Conservation (phyloP, 1,284 basidiomycete genomes). For the Ustanciosporium gigantosporum region DNA sequence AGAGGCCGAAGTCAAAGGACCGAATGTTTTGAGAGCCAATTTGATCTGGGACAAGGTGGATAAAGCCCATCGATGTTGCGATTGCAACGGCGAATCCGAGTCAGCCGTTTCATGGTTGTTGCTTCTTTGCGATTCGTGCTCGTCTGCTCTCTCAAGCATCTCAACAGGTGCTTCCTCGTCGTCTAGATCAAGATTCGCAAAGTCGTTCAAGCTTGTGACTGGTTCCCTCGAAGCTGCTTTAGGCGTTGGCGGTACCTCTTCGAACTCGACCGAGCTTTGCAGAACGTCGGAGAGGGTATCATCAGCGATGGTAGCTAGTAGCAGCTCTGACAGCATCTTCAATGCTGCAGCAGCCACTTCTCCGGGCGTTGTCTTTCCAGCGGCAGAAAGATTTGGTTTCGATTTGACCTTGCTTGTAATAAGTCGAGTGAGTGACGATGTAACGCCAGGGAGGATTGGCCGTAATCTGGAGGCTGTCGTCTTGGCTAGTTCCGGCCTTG, state of each 20-base stretch:
- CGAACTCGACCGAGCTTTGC: too few species aligned
- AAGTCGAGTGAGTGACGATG: slow-evolving; percentile 25
- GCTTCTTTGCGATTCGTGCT: too few species aligned
- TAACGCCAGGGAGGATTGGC: slow-evolving; percentile 22
- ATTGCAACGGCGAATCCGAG: background rate
- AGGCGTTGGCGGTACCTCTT: too few species aligned
- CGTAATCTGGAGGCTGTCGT: slow-evolving; percentile 8
- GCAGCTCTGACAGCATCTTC: slow-evolving; percentile 8
- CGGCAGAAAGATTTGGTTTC: slow-evolving; percentile 2
- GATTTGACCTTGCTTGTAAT: slow-evolving; percentile 14
- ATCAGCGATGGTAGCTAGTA: slow-evolving; percentile 11
- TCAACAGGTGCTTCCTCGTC: too few species aligned
- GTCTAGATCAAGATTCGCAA: too few species aligned
- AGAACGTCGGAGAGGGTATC: background rate
- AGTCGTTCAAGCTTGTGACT: too few species aligned
- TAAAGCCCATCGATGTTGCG: slow-evolving; percentile 12
- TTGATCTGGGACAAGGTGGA: slow-evolving; percentile 30
- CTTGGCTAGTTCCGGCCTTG: too few species aligned
- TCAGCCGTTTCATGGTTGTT: too few species aligned
- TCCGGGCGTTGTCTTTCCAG: slow-evolving; percentile 6
- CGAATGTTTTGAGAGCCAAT: slow-evolving; percentile 19
- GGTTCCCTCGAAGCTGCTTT: too few species aligned
- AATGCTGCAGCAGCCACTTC: slow-evolving; percentile 10
- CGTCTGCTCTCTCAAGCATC: too few species aligned
- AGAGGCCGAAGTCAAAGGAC: slow-evolving; percentile 17